phyloP scores from a whole-genome alignment of 805 yeast species.

The Wickerhamomyces strasburgensis region DNA sequence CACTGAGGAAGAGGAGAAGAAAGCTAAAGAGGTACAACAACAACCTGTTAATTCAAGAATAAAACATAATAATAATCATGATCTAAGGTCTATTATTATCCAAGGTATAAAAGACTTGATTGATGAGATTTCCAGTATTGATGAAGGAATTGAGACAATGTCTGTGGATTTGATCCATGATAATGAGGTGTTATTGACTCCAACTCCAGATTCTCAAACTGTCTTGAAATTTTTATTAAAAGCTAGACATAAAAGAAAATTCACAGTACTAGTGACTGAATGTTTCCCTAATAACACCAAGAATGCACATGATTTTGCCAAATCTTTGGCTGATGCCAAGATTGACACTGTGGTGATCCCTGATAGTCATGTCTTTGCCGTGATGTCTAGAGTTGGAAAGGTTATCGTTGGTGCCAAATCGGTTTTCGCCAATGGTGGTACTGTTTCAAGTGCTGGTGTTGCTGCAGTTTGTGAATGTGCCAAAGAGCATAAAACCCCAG shows the following conservation, averaged over 20 bases:
- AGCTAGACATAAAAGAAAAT: constrained; percentile 85
- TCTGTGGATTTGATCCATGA: constrained; percentile 93
- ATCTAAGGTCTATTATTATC: constrained; percentile 77
- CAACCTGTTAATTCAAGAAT: constrained; percentile 22
- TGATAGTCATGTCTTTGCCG: constrained; percentile 88
- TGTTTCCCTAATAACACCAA: constrained; percentile 84
- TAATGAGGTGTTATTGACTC: constrained; percentile 77
- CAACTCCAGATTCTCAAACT: constrained; percentile 91
- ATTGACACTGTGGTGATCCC: constrained; percentile 90
- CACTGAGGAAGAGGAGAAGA: constrained; percentile 31
- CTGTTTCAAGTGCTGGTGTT: constrained; percentile 84
- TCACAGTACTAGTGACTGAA: constrained; percentile 89
- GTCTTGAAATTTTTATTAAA: constrained; percentile 80
- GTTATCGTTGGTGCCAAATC: constrained; percentile 90
- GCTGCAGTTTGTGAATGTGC: constrained; percentile 95
- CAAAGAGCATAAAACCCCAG: constrained; percentile 92
- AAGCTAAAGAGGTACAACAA: constrained; percentile 19
- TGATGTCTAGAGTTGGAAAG: constrained; percentile 96
- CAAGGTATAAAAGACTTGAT: constrained; percentile 90
- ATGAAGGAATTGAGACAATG: constrained; percentile 87
- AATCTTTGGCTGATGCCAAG: constrained; percentile 73
- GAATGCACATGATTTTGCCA: constrained; percentile 74
- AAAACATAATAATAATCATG: constrained; percentile 35
- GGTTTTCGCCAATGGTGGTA: constrained; percentile 95
- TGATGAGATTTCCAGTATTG: constrained; percentile 85